Evolutionary conservation across 2,329 filamentous ascomycete genomes (phyloP).

Genomic region (Diaporthe batatas): DNA sequence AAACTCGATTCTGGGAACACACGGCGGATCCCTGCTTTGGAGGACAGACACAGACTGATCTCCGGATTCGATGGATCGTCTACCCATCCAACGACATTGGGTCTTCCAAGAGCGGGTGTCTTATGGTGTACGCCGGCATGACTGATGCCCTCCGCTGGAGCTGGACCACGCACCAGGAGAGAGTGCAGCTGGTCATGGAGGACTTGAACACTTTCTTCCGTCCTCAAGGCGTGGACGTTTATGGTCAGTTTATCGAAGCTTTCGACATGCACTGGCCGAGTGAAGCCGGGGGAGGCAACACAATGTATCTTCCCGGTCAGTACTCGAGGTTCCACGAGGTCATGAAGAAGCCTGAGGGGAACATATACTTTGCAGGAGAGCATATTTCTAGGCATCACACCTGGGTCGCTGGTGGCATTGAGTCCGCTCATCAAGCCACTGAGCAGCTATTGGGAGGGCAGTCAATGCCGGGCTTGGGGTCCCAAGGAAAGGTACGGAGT

Average conservation of each 20-base stretch:
- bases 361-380: background rate
- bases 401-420: background rate
- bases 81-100: background rate
- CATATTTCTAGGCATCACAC: slow-evolving; percentile 1
- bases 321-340: background rate
- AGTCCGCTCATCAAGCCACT: background rate
- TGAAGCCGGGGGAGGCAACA: background rate
- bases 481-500: background rate
- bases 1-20: background rate
- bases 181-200: background rate
- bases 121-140: background rate
- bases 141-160: background rate
- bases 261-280: background rate
- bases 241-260: background rate
- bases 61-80: background rate
- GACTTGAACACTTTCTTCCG: background rate
- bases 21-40: background rate
- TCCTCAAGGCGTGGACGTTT: background rate
- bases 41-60: background rate
- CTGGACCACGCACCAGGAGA: background rate
- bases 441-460: background rate
- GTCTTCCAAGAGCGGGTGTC: background rate
- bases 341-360: background rate
- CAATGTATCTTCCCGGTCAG: background rate
- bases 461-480: background rate